Base-by-base conservation (phyloP, 352 stramenopile species). In the Globisporangium canariense region DNA sequence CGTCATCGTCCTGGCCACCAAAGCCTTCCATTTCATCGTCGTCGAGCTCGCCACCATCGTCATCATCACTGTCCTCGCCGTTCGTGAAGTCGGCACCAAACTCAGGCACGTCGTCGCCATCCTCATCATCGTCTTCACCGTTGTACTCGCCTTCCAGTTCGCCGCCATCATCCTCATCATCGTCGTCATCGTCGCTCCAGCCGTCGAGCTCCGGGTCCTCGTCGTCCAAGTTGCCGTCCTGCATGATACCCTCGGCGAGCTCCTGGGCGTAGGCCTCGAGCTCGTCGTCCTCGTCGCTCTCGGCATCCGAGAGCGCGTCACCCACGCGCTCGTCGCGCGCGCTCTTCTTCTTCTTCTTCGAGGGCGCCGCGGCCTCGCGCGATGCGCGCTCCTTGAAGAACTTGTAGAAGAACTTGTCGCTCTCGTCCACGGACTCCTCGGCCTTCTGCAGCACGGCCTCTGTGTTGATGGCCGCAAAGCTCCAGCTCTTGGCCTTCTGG, bases 361-460 rank as follows among this genome's bases (percentile, higher is more conserved):
- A 46, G 54, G 76, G 58, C 58, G 62, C 52, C 64, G 64, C 32
- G 41, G 69, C 71, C 50, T 93, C 79, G 0, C 77, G 76, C 43
- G 83, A 66, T 20, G 79, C 85, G 30, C 89, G 81, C 63, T 94
- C 86, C 58, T 94, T 84, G 71, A 98, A 98, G 60, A 96, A 98
- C 69, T 96, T 96, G 79, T 97, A 95, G 65, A 98, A 97, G 77
- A 98, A 98, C 30, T 86, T 72, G 65, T 98, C 89, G 40, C 84
- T 93, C 34, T 75, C 83, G 30, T 91, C 82, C 41, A 97, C 72
- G 11, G 73, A 78, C 49, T 74, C 80, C 45, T 87, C 73, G 10
- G 75, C 76, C 62, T 86, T 73, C n/a, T 81, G 61, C 50, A 92
- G 70, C 61, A 96, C 75, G 0, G 82, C 77, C 40, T 89, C 81